A percentile compares a stretch with the other conserved stretches of the same genome.
phyloP scores from a whole-genome alignment of 2,329 filamentous ascomycete genomes.

The Nothophoma quercina region DNA sequence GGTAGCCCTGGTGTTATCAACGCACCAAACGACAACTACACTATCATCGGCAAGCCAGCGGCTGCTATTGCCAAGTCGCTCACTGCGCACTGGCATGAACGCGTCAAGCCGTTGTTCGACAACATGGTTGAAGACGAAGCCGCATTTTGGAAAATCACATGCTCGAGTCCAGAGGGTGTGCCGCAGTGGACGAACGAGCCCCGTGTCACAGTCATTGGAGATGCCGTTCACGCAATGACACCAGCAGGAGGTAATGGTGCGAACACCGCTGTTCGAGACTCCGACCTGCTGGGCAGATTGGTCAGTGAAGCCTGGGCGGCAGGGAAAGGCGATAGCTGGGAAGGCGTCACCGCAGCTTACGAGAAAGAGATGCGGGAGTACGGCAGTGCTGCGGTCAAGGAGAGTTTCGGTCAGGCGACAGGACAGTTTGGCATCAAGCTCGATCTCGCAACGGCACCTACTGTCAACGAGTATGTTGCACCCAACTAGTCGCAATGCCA shows the following conservation, averaged over 20 bases:
- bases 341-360: slow-evolving; percentile 48
- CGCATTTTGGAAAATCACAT: slow-evolving; percentile 73
- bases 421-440: slow-evolving; percentile 25
- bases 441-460: slow-evolving; percentile 25
- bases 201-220: slow-evolving; percentile 57
- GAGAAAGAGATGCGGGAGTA: slow-evolving; percentile 50
- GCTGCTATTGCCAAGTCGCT: slow-evolving; percentile 66
- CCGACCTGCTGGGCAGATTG: slow-evolving; percentile 51
- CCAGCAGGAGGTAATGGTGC: slow-evolving; percentile 57
- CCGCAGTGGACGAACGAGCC: slow-evolving; percentile 67
- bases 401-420: slow-evolving; percentile 57
- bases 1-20: slow-evolving; percentile 65
- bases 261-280: slow-evolving; percentile 55
- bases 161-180: slow-evolving; percentile 65
- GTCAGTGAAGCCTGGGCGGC: slow-evolving; percentile 38
- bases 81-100: slow-evolving; percentile 63
- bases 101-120: slow-evolving; percentile 65
- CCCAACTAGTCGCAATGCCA: slow-evolving; percentile 21
- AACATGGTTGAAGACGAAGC: slow-evolving; percentile 65
- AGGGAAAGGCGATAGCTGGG: slow-evolving; percentile 31
- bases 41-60: slow-evolving; percentile 64
- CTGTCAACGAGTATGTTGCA: slow-evolving; percentile 27
- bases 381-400: slow-evolving; percentile 53
- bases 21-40: slow-evolving; percentile 67
- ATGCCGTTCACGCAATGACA: slow-evolving; percentile 57